A percentile compares a stretch with the other conserved stretches of the same genome.
Conservation (phyloP, 306 rosid species). For the Luffa aegyptiaca region DNA sequence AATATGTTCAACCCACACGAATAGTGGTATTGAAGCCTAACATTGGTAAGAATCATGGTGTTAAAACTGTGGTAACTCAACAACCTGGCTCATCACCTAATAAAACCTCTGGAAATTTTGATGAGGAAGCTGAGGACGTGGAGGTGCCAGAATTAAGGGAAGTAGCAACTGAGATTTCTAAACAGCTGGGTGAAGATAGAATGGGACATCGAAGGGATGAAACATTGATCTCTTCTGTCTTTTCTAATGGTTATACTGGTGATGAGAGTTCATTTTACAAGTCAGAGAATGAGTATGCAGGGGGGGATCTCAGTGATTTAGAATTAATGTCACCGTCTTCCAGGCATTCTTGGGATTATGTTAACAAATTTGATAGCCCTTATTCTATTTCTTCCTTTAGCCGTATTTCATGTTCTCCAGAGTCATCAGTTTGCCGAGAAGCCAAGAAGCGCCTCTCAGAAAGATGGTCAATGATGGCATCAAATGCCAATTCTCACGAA, state of each 20-base stretch:
- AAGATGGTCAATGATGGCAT: slow-evolving; percentile 81
- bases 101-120: slow-evolving; percentile 30
- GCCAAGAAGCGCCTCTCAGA: slow-evolving; percentile 92
- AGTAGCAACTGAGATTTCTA: slow-evolving; percentile 38
- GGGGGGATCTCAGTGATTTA: slow-evolving; percentile 60
- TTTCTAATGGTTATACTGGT: slow-evolving; percentile 67
- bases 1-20: slow-evolving; percentile 60
- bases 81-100: slow-evolving; percentile 47
- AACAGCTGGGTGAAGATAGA: slow-evolving; percentile 38
- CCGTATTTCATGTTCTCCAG: slow-evolving; percentile 69
- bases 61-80: slow-evolving; percentile 41
- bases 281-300: slow-evolving; percentile 56
- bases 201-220: slow-evolving; percentile 55
- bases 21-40: slow-evolving; percentile 88
- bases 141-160: slow-evolving; percentile 39
- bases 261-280: slow-evolving; percentile 77
- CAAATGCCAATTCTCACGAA: slow-evolving; percentile 45
- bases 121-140: slow-evolving; percentile 34
- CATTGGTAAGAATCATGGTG: slow-evolving; percentile 42
- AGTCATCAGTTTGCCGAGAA: slow-evolving; percentile 83
- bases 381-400: slow-evolving; percentile 64
- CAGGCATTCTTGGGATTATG: slow-evolving; percentile 80
- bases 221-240: slow-evolving; percentile 47
- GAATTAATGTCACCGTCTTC: slow-evolving; percentile 65
- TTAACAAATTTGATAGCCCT: slow-evolving; percentile 48